Percentiles rank a stretch among this genome's conserved stretches.
phyloP scores from a whole-genome alignment of 345 rosid species.

The Mangifera indica region DNA sequence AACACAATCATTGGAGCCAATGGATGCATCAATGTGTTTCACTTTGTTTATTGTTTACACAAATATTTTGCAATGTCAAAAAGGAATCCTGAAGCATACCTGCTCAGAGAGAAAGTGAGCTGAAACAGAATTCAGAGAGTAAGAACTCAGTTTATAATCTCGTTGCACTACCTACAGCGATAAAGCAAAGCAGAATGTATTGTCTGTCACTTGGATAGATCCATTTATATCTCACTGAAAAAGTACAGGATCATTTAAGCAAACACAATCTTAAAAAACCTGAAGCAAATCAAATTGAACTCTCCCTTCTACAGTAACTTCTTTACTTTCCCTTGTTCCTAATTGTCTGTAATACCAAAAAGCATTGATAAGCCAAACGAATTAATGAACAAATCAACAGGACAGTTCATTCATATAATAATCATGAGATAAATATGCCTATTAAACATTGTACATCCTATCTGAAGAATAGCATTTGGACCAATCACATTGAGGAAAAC shows the following conservation, averaged over 20 bases:
- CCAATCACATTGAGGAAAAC: not conserved
- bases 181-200: constrained; percentile 16
- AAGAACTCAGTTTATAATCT: constrained; percentile 91
- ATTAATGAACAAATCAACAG: not conserved
- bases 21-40: not conserved
- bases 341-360: constrained; percentile 58
- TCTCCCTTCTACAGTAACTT: constrained; percentile 91
- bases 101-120: constrained; percentile 98
- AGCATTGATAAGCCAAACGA: constrained; percentile 23
- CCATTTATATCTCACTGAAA: constrained; percentile 15
- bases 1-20: not conserved
- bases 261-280: constrained; percentile 45
- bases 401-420: not conserved
- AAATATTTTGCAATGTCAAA: not conserved
- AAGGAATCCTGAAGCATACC: constrained; percentile 39
- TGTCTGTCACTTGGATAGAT: constrained; percentile 8
- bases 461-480: not conserved
- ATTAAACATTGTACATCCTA: not conserved
- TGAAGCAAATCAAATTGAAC: constrained; percentile 96
- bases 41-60: not conserved
- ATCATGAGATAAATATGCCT: not conserved
- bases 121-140: constrained; percentile 92
- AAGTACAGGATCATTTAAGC: constrained; percentile 16
- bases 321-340: constrained; percentile 96
- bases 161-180: constrained; percentile 70